Base-by-base conservation (phyloP, 1,139 yeast species). In the Saccharomyces hybrid region DNA sequence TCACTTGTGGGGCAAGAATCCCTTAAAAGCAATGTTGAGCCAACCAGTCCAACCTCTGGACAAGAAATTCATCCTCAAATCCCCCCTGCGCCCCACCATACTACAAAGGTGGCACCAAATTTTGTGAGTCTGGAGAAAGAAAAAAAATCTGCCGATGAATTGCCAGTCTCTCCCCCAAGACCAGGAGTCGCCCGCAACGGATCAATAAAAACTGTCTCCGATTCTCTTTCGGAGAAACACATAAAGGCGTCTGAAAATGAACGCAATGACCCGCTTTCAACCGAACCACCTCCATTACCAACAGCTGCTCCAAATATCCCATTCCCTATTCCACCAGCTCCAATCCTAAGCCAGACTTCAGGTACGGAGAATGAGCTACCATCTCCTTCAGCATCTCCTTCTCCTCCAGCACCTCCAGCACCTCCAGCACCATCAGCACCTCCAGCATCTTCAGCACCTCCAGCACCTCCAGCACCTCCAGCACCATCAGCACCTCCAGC, bases 261-360 rank as follows among this genome's bases (percentile, higher is more conserved):
- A 13, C 25, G 8, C 3, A 13, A 38, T 38, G 44, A 19, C 6
- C n/a, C 13, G 5, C 25, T 38, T 38, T 38, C 44, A 9, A 19
- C 44, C 8, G 5, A 19, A 5, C 3, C 44, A 38, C 11, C 26
- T 38, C n/a, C n/a, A 19, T 38, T 38, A 8, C 5, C 13, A 9
- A 6, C 11, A 19, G 11, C 44, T 8, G 25, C 11, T 38, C 26
- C n/a, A 16, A 11, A 38, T 38, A 16, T 38, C 7, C 7, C 44
- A 2, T 5, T 11, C 2, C 58, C 64, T 3, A 53, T 55, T 19
- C 55, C 60, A 27, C 38, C 62, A 11, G 59, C 60, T 29, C 58
- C 67, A 14, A 59, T 62, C 28, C 2, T 38, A 11, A 38, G 44
- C 5, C 26, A 16, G 14, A 54, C 60, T 14, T 62, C 62, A 9